These are phyloP conservation scores for Pyricularia grisea DNA, from an alignment of 2,329 filamentous ascomycete genomes.

Conservation along the genomic window DNA sequence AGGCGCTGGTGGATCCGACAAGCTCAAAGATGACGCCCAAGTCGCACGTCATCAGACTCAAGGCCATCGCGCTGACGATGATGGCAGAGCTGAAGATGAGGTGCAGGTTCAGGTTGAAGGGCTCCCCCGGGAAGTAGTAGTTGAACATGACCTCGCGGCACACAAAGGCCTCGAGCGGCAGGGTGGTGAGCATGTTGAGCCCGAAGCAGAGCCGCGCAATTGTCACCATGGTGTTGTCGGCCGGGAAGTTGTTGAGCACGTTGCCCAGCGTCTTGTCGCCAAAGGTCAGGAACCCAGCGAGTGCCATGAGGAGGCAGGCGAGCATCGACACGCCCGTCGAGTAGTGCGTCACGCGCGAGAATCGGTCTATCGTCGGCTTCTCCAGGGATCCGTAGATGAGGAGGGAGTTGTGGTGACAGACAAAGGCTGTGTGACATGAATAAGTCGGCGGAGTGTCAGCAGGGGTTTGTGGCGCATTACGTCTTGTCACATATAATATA, in stretches of 20 bases:
- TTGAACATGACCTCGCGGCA: slow-evolving; percentile 94
- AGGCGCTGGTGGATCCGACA: slow-evolving; percentile 89
- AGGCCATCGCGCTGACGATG: slow-evolving; percentile 65
- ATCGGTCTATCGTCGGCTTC: slow-evolving; percentile 92
- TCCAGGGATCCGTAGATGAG: slow-evolving; percentile 93
- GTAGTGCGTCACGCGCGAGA: slow-evolving; percentile 86
- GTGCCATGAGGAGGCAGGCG: slow-evolving; percentile 82
- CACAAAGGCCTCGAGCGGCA: slow-evolving; percentile 94
- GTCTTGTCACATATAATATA: not conserved
- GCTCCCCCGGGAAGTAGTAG: slow-evolving; percentile 60
- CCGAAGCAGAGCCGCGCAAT: slow-evolving; percentile 91
- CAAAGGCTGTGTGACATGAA: slow-evolving; percentile 38
- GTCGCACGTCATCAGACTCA: slow-evolving; percentile 85
- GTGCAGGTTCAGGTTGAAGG: slow-evolving; percentile 77
- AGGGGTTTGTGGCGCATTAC: not conserved
- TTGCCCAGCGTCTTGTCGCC: slow-evolving; percentile 89
- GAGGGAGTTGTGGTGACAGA: slow-evolving; percentile 87
- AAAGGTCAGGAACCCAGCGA: slow-evolving; percentile 86
- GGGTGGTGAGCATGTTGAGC: slow-evolving; percentile 95
- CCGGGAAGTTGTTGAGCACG: slow-evolving; percentile 94
- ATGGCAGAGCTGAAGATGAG: slow-evolving; percentile 77
- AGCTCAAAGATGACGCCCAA: slow-evolving; percentile 91
- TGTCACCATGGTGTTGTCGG: slow-evolving; percentile 87
- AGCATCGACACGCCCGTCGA: slow-evolving; percentile 83
- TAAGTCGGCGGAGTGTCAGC: not conserved